A percentile compares a stretch with the other conserved stretches of the same genome.
These are phyloP conservation scores for Ilyonectria sp. DNA, from an alignment of 2,329 filamentous ascomycete genomes.

Conservation along the genomic window DNA sequence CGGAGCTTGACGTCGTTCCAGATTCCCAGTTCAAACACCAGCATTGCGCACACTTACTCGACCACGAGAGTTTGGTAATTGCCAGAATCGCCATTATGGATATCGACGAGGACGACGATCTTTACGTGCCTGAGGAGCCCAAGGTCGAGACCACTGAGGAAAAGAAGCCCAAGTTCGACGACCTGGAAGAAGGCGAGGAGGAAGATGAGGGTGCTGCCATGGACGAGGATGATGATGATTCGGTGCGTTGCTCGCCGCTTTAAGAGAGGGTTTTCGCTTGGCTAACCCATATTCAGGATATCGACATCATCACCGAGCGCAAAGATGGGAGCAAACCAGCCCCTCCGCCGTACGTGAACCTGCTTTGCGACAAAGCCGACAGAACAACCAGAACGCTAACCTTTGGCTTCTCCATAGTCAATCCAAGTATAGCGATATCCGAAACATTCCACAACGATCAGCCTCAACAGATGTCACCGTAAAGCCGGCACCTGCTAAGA, in stretches of 20 bases:
- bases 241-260: slow-evolving; percentile 39
- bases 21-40: slow-evolving; percentile 28
- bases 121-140: slow-evolving; percentile 74
- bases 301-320: slow-evolving; percentile 78
- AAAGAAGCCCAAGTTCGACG: slow-evolving; percentile 61
- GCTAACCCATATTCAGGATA: slow-evolving; percentile 63
- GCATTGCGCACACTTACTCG: not conserved
- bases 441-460: slow-evolving; percentile 75
- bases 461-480: slow-evolving; percentile 65
- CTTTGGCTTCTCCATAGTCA: slow-evolving; percentile 58
- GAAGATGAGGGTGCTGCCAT: slow-evolving; percentile 74
- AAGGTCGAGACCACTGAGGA: slow-evolving; percentile 53
- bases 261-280: not conserved
- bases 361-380: slow-evolving; percentile 21
- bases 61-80: not conserved
- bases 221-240: slow-evolving; percentile 72
- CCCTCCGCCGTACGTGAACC: slow-evolving; percentile 67
- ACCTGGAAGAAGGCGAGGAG: slow-evolving; percentile 76
- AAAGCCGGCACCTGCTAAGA: slow-evolving; percentile 63
- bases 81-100: slow-evolving; percentile 65
- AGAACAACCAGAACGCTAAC: slow-evolving; percentile 26
- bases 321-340: slow-evolving; percentile 75
- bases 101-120: slow-evolving; percentile 78
- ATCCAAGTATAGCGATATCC: slow-evolving; percentile 75
- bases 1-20: slow-evolving; percentile 32